Conservation (phyloP, 495 filamentous ascomycete genomes). For the Evernia prunastri region DNA sequence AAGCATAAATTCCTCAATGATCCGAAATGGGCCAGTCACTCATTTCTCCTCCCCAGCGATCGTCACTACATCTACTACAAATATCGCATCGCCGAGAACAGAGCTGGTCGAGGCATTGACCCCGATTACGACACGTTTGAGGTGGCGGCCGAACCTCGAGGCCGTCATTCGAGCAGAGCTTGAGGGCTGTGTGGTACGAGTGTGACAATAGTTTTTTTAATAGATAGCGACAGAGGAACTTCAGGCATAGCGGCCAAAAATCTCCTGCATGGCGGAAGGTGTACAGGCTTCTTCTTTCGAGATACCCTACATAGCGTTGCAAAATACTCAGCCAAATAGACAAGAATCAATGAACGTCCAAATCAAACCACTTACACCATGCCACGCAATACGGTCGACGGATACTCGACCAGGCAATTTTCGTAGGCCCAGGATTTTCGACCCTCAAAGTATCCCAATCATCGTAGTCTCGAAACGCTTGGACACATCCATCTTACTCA, state of each 20-base stretch:
- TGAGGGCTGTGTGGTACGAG: neutral
- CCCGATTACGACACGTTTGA: neutral
- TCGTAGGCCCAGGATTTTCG: neutral
- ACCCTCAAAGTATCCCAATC: no score
- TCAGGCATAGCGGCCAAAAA: neutral
- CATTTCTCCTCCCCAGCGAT: conserved; percentile 6
- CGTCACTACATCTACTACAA: conserved; percentile 10
- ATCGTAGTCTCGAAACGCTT: no score
- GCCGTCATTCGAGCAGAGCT: neutral
- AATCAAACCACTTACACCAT: neutral
- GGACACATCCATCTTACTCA: no score
- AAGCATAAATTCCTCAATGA: neutral
- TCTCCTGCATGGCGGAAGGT: neutral
- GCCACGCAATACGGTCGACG: neutral
- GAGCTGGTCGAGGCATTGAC: conserved; percentile 11
- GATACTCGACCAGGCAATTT: neutral
- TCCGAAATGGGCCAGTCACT: neutral
- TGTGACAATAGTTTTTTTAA: neutral
- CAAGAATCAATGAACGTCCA: neutral
- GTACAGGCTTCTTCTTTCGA: neutral
- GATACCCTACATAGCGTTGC: conserved; percentile 12
- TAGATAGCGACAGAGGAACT: neutral
- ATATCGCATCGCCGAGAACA: conserved; percentile 14
- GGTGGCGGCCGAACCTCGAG: neutral
- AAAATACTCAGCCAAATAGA: neutral